These are phyloP conservation scores for Ballota nigra DNA, from an alignment of 257 asterid genomes.

Conservation along the genomic window DNA sequence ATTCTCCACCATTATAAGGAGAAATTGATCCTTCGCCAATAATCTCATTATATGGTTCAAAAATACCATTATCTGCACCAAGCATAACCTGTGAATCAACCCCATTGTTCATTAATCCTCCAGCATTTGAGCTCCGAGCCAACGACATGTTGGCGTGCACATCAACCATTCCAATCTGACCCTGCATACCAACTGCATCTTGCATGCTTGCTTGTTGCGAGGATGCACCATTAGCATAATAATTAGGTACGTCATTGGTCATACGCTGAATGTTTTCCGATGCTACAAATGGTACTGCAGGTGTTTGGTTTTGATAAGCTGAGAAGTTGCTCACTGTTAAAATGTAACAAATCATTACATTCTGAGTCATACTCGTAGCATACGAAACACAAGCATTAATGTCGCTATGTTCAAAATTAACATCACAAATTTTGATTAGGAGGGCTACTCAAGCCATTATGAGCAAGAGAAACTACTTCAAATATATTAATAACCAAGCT, in stretches of 20 bases:
- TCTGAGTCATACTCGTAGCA: neutral
- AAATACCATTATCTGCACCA: constrained; percentile 40
- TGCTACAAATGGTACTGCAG: constrained; percentile 36
- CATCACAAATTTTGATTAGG: neutral
- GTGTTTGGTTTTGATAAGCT: constrained; percentile 39
- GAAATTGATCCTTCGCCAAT: constrained; percentile 43
- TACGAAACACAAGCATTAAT: neutral
- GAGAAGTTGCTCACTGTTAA: constrained; percentile 48
- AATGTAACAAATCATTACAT: neutral
- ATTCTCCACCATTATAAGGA: constrained; percentile 51
- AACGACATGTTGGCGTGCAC: constrained; percentile 35
- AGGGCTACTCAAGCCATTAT: neutral
- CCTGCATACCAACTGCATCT: constrained; percentile 32
- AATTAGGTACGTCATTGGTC: constrained; percentile 31
- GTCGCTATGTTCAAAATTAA: too few relatives aligned
- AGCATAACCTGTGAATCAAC: constrained; percentile 41
- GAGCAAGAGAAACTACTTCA: neutral
- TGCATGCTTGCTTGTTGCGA: constrained; percentile 43
- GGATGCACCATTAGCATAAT: constrained; percentile 38
- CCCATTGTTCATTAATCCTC: constrained; percentile 49
- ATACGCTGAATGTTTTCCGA: constrained; percentile 46
- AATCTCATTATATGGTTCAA: constrained; percentile 44
- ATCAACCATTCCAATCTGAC: constrained; percentile 44
- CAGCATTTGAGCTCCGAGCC: constrained; percentile 49
- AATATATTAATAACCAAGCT: neutral